Evolutionary conservation across 176 grass and related monocot genomes (phyloP), one percentile per base, ranked within the genome.

Genomic region (Aechmea fasciata): DNA sequence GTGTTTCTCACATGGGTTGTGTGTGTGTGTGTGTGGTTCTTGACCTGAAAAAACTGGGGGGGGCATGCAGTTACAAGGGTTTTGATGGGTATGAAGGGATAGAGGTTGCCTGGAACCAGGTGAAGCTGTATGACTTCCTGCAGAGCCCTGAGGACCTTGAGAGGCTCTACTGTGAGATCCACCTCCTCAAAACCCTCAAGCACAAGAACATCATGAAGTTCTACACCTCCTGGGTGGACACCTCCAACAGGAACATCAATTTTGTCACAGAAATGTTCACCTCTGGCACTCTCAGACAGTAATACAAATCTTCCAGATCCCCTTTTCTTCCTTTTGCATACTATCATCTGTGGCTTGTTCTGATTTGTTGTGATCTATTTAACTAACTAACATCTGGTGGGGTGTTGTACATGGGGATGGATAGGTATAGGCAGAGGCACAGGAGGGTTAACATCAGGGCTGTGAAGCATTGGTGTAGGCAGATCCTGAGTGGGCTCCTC

Each of bases 181-280:
- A 99, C 77, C 86, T 99, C 41, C 89, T 99, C 63, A 90, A 92
- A 79, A 99, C 89, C 41, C 80, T 99, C 77, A 87, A 85, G 73
- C 94, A 99, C 87, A 81, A 71, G 61, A 99, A 99, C 84, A 90
- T 99, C 69, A 93, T 99, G 82, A 87, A 99, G 71, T 99, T 99
- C 78, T 87, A 93, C 69, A 84, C 89, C 22, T 99, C 89, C 18
- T 99, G 94, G 94, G 89, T 99, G 26, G 94, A 99, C 69, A 66
- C 73, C 82, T 75, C 89, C 20, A 69, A 68, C 50, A 86, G 82
- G 53, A 87, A 99, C 89, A 92, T 93, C 89, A 99, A 99, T 76
- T 99, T 99, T 79, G 82, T 99, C 84, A 99, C 94, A 18, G 94
- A 99, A 72, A 90, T 99, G 89, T 99, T 99, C 84, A 90, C 86